Evolutionary conservation across 371 early-diverging fungal genomes (phyloP), one percentile per base, ranked within the genome.

Genomic region (Mucor irregularis): DNA sequence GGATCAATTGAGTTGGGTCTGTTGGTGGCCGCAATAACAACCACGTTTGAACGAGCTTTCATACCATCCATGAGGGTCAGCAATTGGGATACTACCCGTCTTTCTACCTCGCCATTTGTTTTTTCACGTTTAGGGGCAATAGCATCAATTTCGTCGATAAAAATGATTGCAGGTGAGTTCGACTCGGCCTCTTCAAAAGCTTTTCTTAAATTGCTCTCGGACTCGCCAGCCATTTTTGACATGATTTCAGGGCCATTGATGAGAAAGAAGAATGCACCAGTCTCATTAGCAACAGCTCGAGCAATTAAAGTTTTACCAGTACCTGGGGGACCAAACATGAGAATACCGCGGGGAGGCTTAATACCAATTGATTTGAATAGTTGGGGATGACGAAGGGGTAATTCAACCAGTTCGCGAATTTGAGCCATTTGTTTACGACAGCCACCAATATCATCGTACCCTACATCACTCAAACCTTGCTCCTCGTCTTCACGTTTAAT

Each of bases 131-230:
- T 99, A 61, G 99, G 99, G 17, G 99, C 99, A 68, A 99, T 98
- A 29, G 99, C 96, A 82, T 99, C 99, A 57, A 99, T 92, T 80
- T 99, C 99, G 81, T 99, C 99, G 72, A 99, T 99, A 71, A 99
- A 99, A 60, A 99, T 96, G 60, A 99, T 99, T 53, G 98, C 85
- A 7, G 99, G 99, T 39, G 93, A 87, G 76, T 98, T 95, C 81
- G 97, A 95, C 74, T 96, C 97, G 26, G 99, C 99, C 72, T 98
- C 98, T 66, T 99, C 97, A 64, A 99, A 99, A 1, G 96, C 97
- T 76, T 99, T 98, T 61, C 99, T 88, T 59, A 99, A 71, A 81
- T 99, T 99, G 64, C 91, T 91, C 76, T 99, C 99, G 61, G 93
- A 93, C 69, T 99, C 99, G 68, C 99, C 99, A 47, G 97, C 94